Percentiles rank a stretch among this genome's conserved stretches.
These are phyloP conservation scores for Pseudognaphalium luteoalbum DNA, from an alignment of 129 eudicot species.

Conservation along the genomic window DNA sequence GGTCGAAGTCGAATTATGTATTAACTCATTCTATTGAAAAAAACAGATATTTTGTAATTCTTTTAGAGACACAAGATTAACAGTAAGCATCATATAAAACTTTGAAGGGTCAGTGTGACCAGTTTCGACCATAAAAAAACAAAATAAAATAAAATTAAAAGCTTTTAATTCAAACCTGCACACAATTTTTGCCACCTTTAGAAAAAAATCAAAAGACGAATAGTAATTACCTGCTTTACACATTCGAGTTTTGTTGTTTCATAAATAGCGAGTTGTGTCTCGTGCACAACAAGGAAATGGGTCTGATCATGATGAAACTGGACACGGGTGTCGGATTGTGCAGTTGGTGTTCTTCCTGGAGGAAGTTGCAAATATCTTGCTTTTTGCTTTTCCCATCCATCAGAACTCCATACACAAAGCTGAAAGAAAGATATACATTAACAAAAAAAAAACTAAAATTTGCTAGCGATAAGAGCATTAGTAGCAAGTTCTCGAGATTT, in stretches of 20 bases:
- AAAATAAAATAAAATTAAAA: no score
- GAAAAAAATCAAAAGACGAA: background rate
- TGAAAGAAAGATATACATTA: slow-evolving; percentile 18
- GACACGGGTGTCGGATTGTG: slow-evolving; percentile 82
- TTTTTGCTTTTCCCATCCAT: slow-evolving; percentile 88
- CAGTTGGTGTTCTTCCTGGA: slow-evolving; percentile 60
- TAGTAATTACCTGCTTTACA: slow-evolving; percentile 64
- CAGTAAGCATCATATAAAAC: background rate
- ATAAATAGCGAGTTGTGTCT: slow-evolving; percentile 83
- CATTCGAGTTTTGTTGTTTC: slow-evolving; percentile 85
- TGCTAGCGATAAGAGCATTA: slow-evolving; percentile 1
- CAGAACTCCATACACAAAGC: slow-evolving; percentile 94
- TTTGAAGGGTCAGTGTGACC: background rate
- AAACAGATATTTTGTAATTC: no score
- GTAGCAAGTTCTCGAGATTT: slow-evolving; percentile 6
- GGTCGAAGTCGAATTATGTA: background rate
- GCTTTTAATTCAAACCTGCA: background rate
- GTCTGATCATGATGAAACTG: slow-evolving; percentile 94
- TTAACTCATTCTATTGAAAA: background rate
- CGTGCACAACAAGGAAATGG: slow-evolving; percentile 89
- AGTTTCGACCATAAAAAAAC: background rate
- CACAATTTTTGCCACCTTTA: background rate
- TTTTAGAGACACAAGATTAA: no score
- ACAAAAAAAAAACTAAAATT: slow-evolving; percentile 1
- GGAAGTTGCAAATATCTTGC: slow-evolving; percentile 72